phyloP scores from a whole-genome alignment of 345 rosid species.

The Populus alba region DNA sequence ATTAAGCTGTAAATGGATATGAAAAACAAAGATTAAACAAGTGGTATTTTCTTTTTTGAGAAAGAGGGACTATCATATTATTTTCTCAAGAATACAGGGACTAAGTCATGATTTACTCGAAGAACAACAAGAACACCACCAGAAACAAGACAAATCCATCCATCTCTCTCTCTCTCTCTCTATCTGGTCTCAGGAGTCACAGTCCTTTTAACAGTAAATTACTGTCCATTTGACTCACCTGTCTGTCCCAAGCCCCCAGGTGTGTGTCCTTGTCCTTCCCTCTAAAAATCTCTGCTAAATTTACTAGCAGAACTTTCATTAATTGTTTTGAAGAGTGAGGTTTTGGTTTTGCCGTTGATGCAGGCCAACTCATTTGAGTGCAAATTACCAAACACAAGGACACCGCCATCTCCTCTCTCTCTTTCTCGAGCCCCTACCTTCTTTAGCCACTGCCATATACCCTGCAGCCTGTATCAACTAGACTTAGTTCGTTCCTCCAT shows the following conservation, averaged over 20 bases:
- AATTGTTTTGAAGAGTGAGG: not conserved
- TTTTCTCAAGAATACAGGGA: not conserved
- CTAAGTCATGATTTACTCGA: not conserved
- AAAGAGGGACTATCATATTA: too few relatives aligned
- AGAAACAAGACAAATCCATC: constrained; percentile 19
- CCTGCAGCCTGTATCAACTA: not conserved
- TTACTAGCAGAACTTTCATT: not conserved
- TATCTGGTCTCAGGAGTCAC: constrained; percentile 23
- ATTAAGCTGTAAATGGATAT: too few relatives aligned
- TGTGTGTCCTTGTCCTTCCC: not conserved
- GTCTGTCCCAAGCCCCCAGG: constrained; percentile 11
- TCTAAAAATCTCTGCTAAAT: constrained; percentile 7
- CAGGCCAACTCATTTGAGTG: constrained; percentile 4
- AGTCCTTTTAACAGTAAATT: constrained; percentile 20
- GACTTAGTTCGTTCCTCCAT: not conserved
- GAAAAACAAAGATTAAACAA: too few relatives aligned
- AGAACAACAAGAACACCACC: not conserved
- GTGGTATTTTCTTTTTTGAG: too few relatives aligned
- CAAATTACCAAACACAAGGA: constrained; percentile 20
- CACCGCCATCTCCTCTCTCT: constrained; percentile 22
- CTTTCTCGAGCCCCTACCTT: constrained; percentile 51
- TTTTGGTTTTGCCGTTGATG: constrained; percentile 2
- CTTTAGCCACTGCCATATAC: not conserved
- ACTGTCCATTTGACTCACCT: constrained; percentile 37
- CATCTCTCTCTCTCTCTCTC: constrained; percentile 10